These are phyloP conservation scores for Hirschfeldia incana DNA, from an alignment of 345 rosid genomes.

Conservation along the genomic window DNA sequence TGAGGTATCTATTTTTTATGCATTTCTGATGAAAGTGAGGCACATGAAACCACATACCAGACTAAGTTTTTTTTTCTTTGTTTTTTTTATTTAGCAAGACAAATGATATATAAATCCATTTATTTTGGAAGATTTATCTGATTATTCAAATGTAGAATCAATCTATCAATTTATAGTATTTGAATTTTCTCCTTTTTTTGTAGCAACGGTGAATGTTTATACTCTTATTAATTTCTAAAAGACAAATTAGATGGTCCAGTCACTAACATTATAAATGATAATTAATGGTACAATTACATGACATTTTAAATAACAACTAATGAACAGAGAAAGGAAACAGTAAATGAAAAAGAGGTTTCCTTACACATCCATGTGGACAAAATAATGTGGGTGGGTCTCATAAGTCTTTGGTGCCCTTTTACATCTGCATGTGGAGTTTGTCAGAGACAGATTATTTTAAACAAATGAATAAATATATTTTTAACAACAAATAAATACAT, in stretches of 20 bases:
- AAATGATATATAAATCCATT: neutral
- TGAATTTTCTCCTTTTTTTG: neutral
- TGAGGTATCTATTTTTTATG: slow-evolving; percentile 40
- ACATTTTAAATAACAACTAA: slow-evolving; percentile 1
- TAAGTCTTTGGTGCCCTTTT: neutral
- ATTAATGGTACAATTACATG: slow-evolving; percentile 21
- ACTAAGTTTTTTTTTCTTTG: neutral
- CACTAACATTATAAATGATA: slow-evolving; percentile 15
- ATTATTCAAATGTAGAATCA: neutral
- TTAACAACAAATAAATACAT: neutral
- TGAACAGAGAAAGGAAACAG: slow-evolving; percentile 12
- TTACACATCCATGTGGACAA: slow-evolving; percentile 64
- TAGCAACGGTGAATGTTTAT: slow-evolving; percentile 9
- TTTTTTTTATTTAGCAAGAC: neutral
- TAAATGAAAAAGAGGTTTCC: slow-evolving; percentile 43
- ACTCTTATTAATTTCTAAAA: neutral
- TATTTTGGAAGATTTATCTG: neutral
- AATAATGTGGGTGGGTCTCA: slow-evolving; percentile 53
- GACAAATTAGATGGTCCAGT: slow-evolving; percentile 21
- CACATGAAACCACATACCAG: slow-evolving; percentile 39
- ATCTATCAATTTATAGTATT: neutral
- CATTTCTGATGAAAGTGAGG: slow-evolving; percentile 43
- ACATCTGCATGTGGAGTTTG: slow-evolving; percentile 1
- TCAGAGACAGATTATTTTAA: neutral
- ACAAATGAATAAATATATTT: neutral